Percentiles rank a stretch among this genome's conserved stretches.
Conservation (phyloP, 2,329 filamentous ascomycete genomes). For the Aureobasidium namibiae region DNA sequence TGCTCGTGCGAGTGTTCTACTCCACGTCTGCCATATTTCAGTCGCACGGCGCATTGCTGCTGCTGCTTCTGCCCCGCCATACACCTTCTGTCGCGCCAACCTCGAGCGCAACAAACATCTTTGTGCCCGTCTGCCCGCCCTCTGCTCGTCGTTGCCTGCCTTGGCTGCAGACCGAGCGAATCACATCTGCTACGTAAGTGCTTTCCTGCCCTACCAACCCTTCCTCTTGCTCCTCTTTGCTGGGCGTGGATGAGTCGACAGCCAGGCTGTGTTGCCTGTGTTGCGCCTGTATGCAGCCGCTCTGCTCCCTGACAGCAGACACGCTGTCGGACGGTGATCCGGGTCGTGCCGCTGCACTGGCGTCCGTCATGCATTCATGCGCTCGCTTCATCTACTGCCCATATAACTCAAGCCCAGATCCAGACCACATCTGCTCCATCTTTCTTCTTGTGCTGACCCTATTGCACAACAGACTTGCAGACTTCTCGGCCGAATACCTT, state of each 20-base stretch:
- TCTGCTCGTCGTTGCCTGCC: neutral
- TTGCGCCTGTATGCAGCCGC: conserved; percentile 7
- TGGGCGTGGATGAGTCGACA: neutral
- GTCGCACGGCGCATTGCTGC: conserved; percentile 10
- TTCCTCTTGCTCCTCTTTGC: neutral
- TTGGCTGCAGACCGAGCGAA: neutral
- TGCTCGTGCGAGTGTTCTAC: conserved; percentile 9
- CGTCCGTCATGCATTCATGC: conserved; percentile 11
- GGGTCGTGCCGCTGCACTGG: neutral
- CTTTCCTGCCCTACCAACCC: neutral
- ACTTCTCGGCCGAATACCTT: neutral
- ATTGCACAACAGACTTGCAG: neutral
- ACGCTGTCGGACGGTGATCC: neutral
- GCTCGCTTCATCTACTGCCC: neutral
- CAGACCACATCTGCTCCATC: neutral
- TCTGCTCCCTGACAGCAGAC: conserved; percentile 8
- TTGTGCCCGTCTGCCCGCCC: neutral
- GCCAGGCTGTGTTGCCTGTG: conserved; percentile 1
- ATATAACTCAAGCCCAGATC: neutral
- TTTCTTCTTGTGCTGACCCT: neutral
- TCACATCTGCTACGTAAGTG: conserved; percentile 1
- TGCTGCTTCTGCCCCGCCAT: conserved; percentile 1
- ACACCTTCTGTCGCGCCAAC: neutral
- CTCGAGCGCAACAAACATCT: neutral
- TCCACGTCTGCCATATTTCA: conserved; percentile 1